phyloP scores from a whole-genome alignment of 176 grass and related monocot species.

The Rhynchospora tenuis region DNA sequence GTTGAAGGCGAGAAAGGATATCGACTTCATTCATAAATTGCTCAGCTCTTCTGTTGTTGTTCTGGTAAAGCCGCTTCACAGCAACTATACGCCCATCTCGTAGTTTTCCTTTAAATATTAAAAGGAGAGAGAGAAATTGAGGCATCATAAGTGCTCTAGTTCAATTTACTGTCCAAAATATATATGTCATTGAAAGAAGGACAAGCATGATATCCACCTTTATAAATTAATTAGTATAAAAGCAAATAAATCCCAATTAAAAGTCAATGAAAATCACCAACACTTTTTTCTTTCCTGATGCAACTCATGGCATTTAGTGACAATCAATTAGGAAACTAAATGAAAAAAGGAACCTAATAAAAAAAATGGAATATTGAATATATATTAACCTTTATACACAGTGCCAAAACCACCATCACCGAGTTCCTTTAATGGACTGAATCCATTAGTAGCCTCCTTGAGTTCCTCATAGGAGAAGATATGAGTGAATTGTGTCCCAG shows the following conservation, averaged over 20 bases:
- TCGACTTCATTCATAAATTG: constrained; percentile 80
- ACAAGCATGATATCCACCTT: too few species aligned
- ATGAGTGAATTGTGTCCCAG: constrained; percentile 15
- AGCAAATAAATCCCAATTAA: too few species aligned
- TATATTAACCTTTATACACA: constrained; percentile 57
- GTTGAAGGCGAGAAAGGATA: constrained; percentile 57
- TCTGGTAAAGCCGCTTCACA: constrained; percentile 72
- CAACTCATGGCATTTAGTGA: too few species aligned
- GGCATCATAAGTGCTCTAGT: not conserved
- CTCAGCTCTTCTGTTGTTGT: constrained; percentile 51
- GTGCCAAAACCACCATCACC: constrained; percentile 75
- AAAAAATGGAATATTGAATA: not conserved
- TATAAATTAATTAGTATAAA: too few species aligned
- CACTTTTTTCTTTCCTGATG: too few species aligned
- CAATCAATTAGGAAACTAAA: too few species aligned
- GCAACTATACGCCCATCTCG: constrained; percentile 64
- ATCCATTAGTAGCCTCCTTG: constrained; percentile 52
- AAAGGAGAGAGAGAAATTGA: not conserved
- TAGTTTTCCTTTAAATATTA: constrained; percentile 45
- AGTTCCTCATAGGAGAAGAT: constrained; percentile 84
- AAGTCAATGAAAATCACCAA: too few species aligned
- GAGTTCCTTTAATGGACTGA: constrained; percentile 50
- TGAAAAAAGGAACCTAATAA: too few species aligned
- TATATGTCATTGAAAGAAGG: too few species aligned
- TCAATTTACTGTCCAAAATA: not conserved